A percentile compares a stretch with the other conserved stretches of the same genome.
These are phyloP conservation scores for Diaporthe nobilis DNA, from an alignment of 2,329 filamentous ascomycete genomes.

Conservation along the genomic window DNA sequence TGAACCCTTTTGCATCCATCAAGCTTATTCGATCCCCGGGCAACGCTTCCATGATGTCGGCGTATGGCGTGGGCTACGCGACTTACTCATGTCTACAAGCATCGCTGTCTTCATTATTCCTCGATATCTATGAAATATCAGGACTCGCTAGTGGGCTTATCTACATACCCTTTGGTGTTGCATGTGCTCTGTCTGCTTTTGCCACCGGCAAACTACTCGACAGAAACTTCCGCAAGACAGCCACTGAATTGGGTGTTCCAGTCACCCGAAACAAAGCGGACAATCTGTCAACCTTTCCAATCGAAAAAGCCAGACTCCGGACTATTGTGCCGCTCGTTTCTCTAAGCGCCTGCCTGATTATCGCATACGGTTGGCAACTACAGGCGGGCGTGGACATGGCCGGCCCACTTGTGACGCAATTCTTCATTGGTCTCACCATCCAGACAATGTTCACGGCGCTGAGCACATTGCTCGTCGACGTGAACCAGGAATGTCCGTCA, in stretches of 20 bases:
- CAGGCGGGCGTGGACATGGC: constrained; percentile 13
- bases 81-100: constrained; percentile 31
- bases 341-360: constrained; percentile 6
- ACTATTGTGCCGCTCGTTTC: not conserved
- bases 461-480: constrained; percentile 26
- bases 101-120: constrained; percentile 14
- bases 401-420: constrained; percentile 23
- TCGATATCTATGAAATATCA: not conserved
- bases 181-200: constrained; percentile 30
- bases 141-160: constrained; percentile 22
- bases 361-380: constrained; percentile 25
- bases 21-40: constrained; percentile 15
- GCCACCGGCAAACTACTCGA: constrained; percentile 23
- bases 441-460: constrained; percentile 29
- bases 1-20: constrained; percentile 19
- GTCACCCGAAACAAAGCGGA: constrained; percentile 1
- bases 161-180: constrained; percentile 25
- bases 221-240: constrained; percentile 23
- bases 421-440: constrained; percentile 23
- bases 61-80: constrained; percentile 20
- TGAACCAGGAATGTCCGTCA: constrained; percentile 17
- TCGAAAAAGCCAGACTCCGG: constrained; percentile 31
- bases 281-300: not conserved
- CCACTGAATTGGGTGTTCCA: not conserved
- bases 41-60: not conserved